phyloP scores from a whole-genome alignment of 2,329 filamentous ascomycete genomes.

The Arthrobotrys musiformis region DNA sequence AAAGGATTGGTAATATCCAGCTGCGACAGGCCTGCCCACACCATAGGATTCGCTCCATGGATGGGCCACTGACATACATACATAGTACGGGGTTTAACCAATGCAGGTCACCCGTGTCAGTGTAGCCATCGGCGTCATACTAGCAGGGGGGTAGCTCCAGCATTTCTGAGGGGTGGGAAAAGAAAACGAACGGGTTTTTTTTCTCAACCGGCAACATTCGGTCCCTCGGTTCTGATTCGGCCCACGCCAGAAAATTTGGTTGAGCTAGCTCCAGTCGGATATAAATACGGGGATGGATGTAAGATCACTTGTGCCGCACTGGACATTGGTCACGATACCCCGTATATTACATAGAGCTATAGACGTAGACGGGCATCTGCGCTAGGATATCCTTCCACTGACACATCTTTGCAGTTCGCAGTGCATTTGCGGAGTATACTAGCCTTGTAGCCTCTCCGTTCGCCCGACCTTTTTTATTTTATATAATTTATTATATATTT shows the following conservation, averaged over 20 bases:
- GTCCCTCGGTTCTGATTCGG: slow-evolving; percentile 46
- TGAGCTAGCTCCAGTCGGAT: not conserved
- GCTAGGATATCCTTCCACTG: not conserved
- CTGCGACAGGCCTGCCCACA: not conserved
- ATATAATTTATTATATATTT: not conserved
- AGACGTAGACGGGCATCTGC: not conserved
- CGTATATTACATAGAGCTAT: not conserved
- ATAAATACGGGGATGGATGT: not conserved
- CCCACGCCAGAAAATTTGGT: slow-evolving; percentile 22
- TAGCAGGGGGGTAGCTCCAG: not conserved
- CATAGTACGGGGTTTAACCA: not conserved
- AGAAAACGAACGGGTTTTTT: not conserved
- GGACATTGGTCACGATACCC: not conserved
- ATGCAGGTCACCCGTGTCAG: slow-evolving; percentile 9
- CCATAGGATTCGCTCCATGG: slow-evolving; percentile 1
- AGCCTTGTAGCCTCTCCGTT: slow-evolving; percentile 4
- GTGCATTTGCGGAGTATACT: not conserved
- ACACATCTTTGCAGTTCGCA: too few species aligned
- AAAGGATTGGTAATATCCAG: slow-evolving; percentile 30
- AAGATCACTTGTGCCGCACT: not conserved
- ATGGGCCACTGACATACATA: too few species aligned
- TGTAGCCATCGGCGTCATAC: slow-evolving; percentile 28
- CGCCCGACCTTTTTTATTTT: slow-evolving; percentile 8
- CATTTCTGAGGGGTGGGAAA: not conserved
- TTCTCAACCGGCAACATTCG: slow-evolving; percentile 42